A percentile compares a stretch with the other conserved stretches of the same genome.
These are phyloP conservation scores for Gossypium aridum DNA, from an alignment of 441 rosid genomes.

Conservation along the genomic window DNA sequence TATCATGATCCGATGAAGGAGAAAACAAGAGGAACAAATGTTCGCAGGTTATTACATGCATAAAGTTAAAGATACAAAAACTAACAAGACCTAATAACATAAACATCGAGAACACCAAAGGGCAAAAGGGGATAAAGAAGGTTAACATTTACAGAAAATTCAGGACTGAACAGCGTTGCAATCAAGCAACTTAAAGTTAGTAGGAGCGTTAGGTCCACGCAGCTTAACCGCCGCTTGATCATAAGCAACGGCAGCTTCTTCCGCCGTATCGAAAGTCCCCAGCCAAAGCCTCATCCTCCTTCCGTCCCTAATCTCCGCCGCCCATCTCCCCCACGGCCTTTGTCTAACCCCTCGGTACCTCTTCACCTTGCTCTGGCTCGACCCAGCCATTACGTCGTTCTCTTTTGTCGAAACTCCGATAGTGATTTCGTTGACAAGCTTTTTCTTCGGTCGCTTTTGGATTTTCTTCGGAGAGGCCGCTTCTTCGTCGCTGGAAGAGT, in stretches of 20 bases:
- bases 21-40: neutral
- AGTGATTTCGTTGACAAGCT: constrained; percentile 1
- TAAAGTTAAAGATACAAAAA: neutral
- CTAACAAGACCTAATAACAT: neutral
- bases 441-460: constrained; percentile 6
- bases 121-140: neutral
- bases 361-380: constrained; percentile 5
- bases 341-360: constrained; percentile 18
- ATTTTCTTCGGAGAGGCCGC: neutral
- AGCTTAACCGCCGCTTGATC: constrained; percentile 13
- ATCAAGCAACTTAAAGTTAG: constrained; percentile 11
- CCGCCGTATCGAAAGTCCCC: constrained; percentile 14
- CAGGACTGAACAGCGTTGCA: constrained; percentile 1
- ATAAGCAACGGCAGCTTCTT: constrained; percentile 14
- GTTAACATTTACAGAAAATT: constrained; percentile 9
- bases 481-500: constrained; percentile 18
- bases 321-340: constrained; percentile 19
- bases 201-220: constrained; percentile 11
- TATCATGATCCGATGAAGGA: neutral
- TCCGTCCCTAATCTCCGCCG: constrained; percentile 12
- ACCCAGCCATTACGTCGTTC: neutral
- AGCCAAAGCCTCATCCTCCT: constrained; percentile 2
- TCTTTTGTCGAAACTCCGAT: neutral
- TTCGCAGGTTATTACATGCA: neutral
- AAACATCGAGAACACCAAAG: neutral